Percentiles rank a stretch among this genome's conserved stretches.
Evolutionary conservation across 352 stramenopile species (phyloP).

Genomic region (Globisporangium viniferum): DNA sequence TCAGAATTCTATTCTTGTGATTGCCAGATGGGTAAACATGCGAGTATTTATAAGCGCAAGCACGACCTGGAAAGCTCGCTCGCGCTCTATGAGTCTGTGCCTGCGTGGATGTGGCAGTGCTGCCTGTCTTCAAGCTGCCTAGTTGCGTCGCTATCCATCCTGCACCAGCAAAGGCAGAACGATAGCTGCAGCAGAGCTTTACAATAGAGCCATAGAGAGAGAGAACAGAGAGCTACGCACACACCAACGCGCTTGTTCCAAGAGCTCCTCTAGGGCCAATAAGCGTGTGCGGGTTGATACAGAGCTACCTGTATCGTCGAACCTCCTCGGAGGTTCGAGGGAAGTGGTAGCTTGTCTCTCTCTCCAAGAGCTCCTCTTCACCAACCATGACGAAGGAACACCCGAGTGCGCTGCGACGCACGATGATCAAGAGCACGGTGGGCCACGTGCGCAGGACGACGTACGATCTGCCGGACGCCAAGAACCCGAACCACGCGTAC

Average conservation of each 20-base stretch:
- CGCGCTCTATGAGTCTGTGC: not conserved
- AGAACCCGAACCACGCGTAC: slow-evolving; percentile 63
- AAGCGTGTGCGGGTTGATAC: too few relatives aligned
- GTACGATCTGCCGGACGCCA: slow-evolving; percentile 69
- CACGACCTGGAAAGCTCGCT: not conserved
- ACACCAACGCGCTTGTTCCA: not conserved
- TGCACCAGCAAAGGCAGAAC: not conserved
- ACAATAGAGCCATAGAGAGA: slow-evolving; percentile 18
- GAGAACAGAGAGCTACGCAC: not conserved
- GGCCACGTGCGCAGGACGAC: slow-evolving; percentile 51
- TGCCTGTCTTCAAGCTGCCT: not conserved
- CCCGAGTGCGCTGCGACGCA: slow-evolving; percentile 53
- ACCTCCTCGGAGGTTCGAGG: too few relatives aligned
- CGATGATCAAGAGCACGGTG: slow-evolving; percentile 81
- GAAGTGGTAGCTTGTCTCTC: too few relatives aligned
- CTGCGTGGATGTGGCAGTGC: not conserved
- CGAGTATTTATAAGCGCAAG: slow-evolving; percentile 1
- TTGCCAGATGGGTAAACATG: not conserved
- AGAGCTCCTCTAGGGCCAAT: not conserved
- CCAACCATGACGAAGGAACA: slow-evolving; percentile 28
- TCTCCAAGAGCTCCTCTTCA: not conserved
- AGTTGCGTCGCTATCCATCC: not conserved
- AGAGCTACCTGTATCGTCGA: too few relatives aligned
- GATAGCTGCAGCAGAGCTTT: slow-evolving; percentile 10
- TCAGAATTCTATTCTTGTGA: slow-evolving; percentile 7